Evolutionary conservation across 2,329 filamentous ascomycete species (phyloP).

Genomic region (Hymenoscyphus fructigenus): DNA sequence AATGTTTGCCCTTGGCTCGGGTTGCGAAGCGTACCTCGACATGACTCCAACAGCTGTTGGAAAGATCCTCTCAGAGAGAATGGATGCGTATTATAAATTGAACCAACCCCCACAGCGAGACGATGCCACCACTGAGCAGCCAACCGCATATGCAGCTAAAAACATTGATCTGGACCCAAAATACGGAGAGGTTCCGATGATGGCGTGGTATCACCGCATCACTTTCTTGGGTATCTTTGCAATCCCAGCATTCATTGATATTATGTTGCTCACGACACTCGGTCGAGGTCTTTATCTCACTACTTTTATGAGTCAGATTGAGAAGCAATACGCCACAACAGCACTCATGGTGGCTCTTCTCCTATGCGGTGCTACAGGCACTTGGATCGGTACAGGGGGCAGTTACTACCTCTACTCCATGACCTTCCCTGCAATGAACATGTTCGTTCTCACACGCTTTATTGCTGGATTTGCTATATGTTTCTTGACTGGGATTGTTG

Average conservation of each 20-base stretch:
- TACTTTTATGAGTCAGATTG: constrained; percentile 50
- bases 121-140: constrained; percentile 47
- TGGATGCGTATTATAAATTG: constrained; percentile 45
- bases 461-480: constrained; percentile 48
- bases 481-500: constrained; percentile 41
- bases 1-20: constrained; percentile 61
- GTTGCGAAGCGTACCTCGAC: constrained; percentile 62
- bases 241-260: constrained; percentile 61
- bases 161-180: constrained; percentile 51
- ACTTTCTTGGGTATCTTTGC: constrained; percentile 60
- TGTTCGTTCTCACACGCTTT: constrained; percentile 44
- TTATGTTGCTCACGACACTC: constrained; percentile 56
- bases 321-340: constrained; percentile 51
- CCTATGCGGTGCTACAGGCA: constrained; percentile 59
- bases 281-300: constrained; percentile 62
- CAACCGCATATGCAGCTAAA: constrained; percentile 47
- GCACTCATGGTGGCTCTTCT: constrained; percentile 59
- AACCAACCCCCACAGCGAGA: constrained; percentile 50
- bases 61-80: constrained; percentile 34
- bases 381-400: constrained; percentile 62
- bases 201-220: constrained; percentile 39
- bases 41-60: constrained; percentile 50
- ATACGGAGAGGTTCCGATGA: constrained; percentile 40
- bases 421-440: constrained; percentile 48
- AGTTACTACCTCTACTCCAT: constrained; percentile 60